Evolutionary conservation across 169 alveolate species (phyloP), one percentile per base, ranked within the genome.

Genomic region (Babesia gibsoni): DNA sequence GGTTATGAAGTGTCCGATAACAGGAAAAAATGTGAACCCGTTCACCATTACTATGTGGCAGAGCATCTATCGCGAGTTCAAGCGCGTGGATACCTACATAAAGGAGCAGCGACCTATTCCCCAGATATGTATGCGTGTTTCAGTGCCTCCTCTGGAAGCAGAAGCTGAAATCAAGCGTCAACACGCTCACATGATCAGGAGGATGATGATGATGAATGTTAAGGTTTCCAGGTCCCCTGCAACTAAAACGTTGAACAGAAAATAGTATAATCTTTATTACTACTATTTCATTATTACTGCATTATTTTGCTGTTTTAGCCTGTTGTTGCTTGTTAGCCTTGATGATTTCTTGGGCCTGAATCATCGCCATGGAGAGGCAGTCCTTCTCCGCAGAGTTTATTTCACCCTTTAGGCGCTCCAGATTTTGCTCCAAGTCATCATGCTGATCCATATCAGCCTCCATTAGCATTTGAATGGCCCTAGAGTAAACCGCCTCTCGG

Each of bases 1-100:
- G 67, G 69, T 67, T 23, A 58, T 77, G 54, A 66, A 59, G 67
- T 77, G 86, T 39, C 86, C 86, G 18, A 46, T 77, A 12, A 54
- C 82, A 1, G 79, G 79, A 23, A 77, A 77, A 46, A 77, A 77
- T n/a, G 86, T 77, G 33, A 77, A 77, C 69, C 86, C 86, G 20
- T 77, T 77, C 23, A 67, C 82, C 22, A 57, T 67, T 20, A 16
- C 57, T 12, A 77, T 77, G 73, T 77, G 86, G 86, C 86, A 77
- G 43, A 61, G 80, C 41, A 77, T 77, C 25, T 59, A 77, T 56
- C 49, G 75, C 23, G 86, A 77, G 37, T 77, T 77, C 49, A 66
- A 33, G 49, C 32, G 86, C 7, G 67, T 67, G 23, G 30, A 77
- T 10, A 67, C 41, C 53, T 58, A 42, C 33, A 56, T 77, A 14